Base-by-base conservation (phyloP, 108 stramenopile genomes). In the Seminavis robusta region DNA sequence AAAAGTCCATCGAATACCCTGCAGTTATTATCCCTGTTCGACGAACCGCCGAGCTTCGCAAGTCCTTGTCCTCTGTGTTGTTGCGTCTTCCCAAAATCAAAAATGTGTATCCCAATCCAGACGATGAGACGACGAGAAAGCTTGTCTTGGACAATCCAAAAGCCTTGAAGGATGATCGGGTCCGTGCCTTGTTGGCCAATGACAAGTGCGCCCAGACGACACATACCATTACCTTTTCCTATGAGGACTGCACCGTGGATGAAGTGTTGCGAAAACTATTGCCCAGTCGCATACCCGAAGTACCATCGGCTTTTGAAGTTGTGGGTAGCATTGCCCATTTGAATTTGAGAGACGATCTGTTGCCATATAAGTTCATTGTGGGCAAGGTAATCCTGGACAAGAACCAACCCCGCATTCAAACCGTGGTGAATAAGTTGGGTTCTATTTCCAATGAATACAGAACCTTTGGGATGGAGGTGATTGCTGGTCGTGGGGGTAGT, bases 391-490 rank as follows among this genome's bases (percentile, higher is more conserved):
- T 99, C 37, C 65, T 98, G 11, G 97, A 97, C 55, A 97, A 97
- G 65, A 93, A 97, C 62, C 50, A 67, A 7, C 81, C 83, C 25
- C 48, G 69, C 27, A 80, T 98, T 27, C 65, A 76, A 41, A 92
- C 90, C 19, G 96, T 99, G 1, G 96, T 98, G 29, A 96, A 95
- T 74, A 99, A 99, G 65, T 44, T 93, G 28, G 97, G 91, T 26
- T 78, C 79, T 10, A 98, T 99, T 50, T 80, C 87, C 17, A 97
- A 73, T 38, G 74, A 88, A 57, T 99, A 77, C 67, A 80, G 98
- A 9, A 99, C 98, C 0, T 97, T 97, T 63, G 90, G 85, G 0
- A 93, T 99, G 90, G 95, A 98, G 78, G 83, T 99, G 9, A 52
- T 99, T 19, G 97, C 94, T 1, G 87, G 89, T 4, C 37, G 50